These are phyloP conservation scores for Sporisorium scitamineum DNA, from an alignment of 1,284 basidiomycete genomes.

Conservation along the genomic window DNA sequence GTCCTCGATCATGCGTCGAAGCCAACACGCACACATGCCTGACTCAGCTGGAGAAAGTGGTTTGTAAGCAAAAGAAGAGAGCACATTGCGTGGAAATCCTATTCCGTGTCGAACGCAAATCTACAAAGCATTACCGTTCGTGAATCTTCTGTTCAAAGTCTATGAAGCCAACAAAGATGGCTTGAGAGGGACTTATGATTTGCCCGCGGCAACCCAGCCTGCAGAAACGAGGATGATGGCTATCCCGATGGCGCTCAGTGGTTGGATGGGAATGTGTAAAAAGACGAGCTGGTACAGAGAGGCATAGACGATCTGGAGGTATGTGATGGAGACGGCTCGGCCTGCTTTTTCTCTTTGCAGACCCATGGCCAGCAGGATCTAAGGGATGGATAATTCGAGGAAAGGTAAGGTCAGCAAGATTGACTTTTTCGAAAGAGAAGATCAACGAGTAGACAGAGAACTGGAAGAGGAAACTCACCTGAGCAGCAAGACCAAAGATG, in stretches of 20 bases:
- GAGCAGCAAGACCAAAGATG: conserved; percentile 53
- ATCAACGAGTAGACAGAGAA: background rate
- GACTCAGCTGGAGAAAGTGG: background rate
- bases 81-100: background rate
- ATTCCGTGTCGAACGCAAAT: background rate
- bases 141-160: background rate
- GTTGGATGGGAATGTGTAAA: conserved; percentile 45
- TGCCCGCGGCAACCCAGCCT: conserved; percentile 47
- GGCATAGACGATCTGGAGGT: conserved; percentile 52
- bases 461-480: background rate
- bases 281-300: conserved; percentile 50
- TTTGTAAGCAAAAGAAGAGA: background rate
- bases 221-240: conserved; percentile 50
- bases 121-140: background rate
- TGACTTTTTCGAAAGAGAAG: background rate
- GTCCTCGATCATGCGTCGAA: background rate
- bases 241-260: conserved; percentile 47
- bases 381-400: background rate
- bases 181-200: conserved; percentile 8
- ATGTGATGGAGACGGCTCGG: conserved; percentile 42
- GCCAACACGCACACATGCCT: background rate
- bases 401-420: background rate
- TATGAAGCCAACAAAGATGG: background rate
- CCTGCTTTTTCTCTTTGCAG: conserved; percentile 56
- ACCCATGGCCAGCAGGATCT: conserved; percentile 54